Evolutionary conservation across 2,329 filamentous ascomycete genomes (phyloP), one percentile per base, ranked within the genome.

Genomic region (Fusarium floridanum): DNA sequence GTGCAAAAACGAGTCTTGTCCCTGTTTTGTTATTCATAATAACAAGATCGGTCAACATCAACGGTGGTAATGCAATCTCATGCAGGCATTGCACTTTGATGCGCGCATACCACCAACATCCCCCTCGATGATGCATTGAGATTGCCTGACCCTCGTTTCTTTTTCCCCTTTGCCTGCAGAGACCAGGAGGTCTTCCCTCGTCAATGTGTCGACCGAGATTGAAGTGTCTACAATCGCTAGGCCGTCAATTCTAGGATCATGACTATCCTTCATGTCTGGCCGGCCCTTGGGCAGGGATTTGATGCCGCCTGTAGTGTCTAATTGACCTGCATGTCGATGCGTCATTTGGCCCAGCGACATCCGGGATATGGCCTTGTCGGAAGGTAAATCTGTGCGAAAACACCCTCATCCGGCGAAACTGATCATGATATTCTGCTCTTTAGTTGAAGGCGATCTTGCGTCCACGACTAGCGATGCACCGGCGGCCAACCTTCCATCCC

Each of bases 41-140:
- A 74, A 75, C 66, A 74, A 64, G 6, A 50, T 11, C 7, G 55
- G 45, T 56, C 60, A 70, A 62, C 62, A 70, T 37, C 24, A 61
- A 32, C 48, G 62, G 43, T 45, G 32, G 17, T 6, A 34, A 43
- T 68, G 64, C n/a, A 50, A 32, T 41, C 32, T 39, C 34, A n/a
- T 37, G 61, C 61, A 24, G 32, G 12, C 37, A 50, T 12, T 64
- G 50, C 62, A 36, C 53, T 57, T 56, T 57, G 36, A 17, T 60
- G 61, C 24, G 17, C 27, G 41, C 34, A 63, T 60, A n/a, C 34
- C 36, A 24, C n/a, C 34, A 16, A 53, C n/a, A n/a, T 22, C 36
- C 9, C 45, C n/a, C 29, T 50, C 20, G 8, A 22, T 4, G 16
- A 37, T 41, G 16, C 14, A n/a, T 34, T n/a, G 36, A 34, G 27